These are phyloP conservation scores for Pseudocercospora ulei DNA, from an alignment of 2,329 filamentous ascomycete genomes.

Conservation along the genomic window DNA sequence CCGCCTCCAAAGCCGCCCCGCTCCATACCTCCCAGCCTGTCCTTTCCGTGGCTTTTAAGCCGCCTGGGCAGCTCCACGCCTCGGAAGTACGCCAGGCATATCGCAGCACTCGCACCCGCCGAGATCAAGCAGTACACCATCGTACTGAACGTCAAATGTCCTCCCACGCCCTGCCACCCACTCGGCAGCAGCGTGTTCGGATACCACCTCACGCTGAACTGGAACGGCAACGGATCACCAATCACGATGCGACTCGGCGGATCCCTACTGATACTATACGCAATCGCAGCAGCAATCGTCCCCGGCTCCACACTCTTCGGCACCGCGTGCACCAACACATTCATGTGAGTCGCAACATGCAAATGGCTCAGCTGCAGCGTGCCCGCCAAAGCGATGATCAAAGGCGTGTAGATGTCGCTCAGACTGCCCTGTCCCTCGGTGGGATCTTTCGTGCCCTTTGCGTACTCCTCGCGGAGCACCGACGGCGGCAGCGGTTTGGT, in stretches of 20 bases:
- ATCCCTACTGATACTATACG: conserved; percentile 63
- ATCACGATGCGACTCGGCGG: conserved; percentile 62
- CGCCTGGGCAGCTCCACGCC: conserved; percentile 45
- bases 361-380: conserved; percentile 81
- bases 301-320: conserved; percentile 48
- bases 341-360: conserved; percentile 81
- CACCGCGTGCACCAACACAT: conserved; percentile 70
- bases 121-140: conserved; percentile 44
- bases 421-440: conserved; percentile 35
- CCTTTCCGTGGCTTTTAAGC: conserved; percentile 49
- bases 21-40: conserved; percentile 39
- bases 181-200: conserved; percentile 59
- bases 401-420: conserved; percentile 56
- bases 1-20: conserved; percentile 31
- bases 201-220: conserved; percentile 79
- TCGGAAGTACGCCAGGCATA: conserved; percentile 48
- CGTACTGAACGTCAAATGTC: conserved; percentile 44
- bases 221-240: conserved; percentile 70
- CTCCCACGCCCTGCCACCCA: conserved; percentile 45
- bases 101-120: conserved; percentile 41
- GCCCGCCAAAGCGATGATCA: conserved; percentile 80
- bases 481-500: conserved; percentile 53
- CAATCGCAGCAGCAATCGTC: conserved; percentile 75
- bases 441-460: conserved; percentile 31
- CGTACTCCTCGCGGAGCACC: conserved; percentile 32